phyloP scores from a whole-genome alignment of 768 basidiomycete species.

The Boletus subparvulus region DNA sequence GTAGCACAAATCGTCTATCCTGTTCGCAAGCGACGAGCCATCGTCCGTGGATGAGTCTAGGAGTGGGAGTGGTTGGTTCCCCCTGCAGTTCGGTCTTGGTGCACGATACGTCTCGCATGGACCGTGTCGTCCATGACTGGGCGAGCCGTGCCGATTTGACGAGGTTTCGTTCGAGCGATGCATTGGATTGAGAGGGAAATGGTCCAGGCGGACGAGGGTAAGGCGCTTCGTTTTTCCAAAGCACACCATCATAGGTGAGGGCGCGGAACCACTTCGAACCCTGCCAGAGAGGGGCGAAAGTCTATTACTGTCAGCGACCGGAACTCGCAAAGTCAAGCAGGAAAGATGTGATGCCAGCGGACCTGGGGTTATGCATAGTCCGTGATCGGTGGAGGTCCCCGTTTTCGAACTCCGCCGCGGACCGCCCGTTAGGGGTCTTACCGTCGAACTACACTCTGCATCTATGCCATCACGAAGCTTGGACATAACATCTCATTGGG shows the following conservation, averaged over 20 bases:
- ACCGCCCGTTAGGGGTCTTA: no score
- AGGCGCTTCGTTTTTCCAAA: neutral
- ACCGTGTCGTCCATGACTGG: slow-evolving; percentile 1
- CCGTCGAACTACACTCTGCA: no score
- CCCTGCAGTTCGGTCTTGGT: neutral
- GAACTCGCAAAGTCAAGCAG: neutral
- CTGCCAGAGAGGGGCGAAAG: neutral
- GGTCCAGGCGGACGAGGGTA: slow-evolving; percentile 2
- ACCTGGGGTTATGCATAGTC: no score
- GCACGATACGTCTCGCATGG: neutral
- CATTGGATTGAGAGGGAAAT: neutral
- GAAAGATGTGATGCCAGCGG: no score
- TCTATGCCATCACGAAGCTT: neutral
- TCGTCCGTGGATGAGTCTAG: slow-evolving; percentile 1
- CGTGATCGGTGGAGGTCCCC: no score
- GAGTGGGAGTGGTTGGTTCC: no score
- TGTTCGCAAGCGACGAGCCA: neutral
- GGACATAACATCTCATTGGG: neutral
- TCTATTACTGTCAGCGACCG: neutral
- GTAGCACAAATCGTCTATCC: neutral
- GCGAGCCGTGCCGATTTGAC: neutral
- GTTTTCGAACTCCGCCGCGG: no score
- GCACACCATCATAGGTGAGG: neutral
- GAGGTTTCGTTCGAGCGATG: neutral
- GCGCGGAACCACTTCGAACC: neutral